Base-by-base conservation (phyloP, 139 green algal species). In the Micractinium conductrix region DNA sequence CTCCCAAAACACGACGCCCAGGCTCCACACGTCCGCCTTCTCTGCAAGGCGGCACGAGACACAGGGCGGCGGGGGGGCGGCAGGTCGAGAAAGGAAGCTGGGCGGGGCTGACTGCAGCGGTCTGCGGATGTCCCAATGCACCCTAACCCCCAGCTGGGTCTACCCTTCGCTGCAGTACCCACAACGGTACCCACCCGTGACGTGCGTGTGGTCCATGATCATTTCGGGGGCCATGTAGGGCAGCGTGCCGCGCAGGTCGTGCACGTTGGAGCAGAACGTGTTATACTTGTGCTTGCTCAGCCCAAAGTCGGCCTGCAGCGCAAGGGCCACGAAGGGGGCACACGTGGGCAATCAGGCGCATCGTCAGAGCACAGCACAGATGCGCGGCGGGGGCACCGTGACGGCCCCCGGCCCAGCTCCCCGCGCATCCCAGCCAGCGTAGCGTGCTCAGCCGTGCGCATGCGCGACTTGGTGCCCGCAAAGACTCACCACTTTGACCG, bases 221-320 rank as follows among this genome's bases (percentile, higher is more conserved):
- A 93, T 88, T 81, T 93, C 90, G 17, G 90, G 90, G 71, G 90
- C 90, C 85, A 93, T 93, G 84, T 91, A 93, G 28, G 90, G 88
- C 78, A 93, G 80, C 38, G 90, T 93, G 53, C 90, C 90, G 72
- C 88, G 86, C n/a, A 93, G 75, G 74, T 92, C 86, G 43, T 86
- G 86, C 69, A 92, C 90, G 69, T 86, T 86, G 35, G 88, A 87
- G 68, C 89, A 89, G 50, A 90, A 90, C 63, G 81, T 93, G 80
- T 92, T 92, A 78, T 93, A 89, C 91, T 96, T 96, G 83, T 96
- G 91, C 89, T 96, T 95, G 87, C 82, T 90, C 68, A 98, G 90
- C 19, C 95, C 95, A 89, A 98, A 98, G 86, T 98, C 95, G 43
- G 94, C 95, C 93, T 89, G 67, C 9, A 21, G 62, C 0, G 53